These are phyloP conservation scores for Selenicereus undatus DNA, from an alignment of 148 eudicot species.

Conservation along the genomic window DNA sequence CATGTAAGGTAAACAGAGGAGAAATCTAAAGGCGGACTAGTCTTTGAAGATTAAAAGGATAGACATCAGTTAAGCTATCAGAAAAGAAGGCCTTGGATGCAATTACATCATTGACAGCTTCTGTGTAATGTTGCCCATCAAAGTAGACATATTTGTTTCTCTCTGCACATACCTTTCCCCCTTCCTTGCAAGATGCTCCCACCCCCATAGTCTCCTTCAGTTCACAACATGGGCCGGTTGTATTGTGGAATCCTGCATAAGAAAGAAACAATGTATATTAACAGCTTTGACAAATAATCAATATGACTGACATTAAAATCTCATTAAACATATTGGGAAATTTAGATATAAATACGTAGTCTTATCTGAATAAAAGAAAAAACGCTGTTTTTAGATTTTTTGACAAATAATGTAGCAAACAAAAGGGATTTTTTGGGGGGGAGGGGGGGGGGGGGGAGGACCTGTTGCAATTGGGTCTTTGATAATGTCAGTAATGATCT, in stretches of 20 bases:
- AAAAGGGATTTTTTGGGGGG: background rate
- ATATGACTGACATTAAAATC: background rate
- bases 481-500: conserved; percentile 31
- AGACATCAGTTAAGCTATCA: conserved; percentile 8
- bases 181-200: conserved; percentile 17
- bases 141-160: conserved; percentile 28
- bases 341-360: background rate
- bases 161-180: conserved; percentile 23
- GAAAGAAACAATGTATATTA: background rate
- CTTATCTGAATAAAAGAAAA: background rate
- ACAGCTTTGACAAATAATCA: background rate
- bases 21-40: conserved; percentile 17
- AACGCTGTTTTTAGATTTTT: background rate
- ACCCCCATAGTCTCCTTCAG: background rate
- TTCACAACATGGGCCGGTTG: conserved; percentile 30
- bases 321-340: no score
- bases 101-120: conserved; percentile 26
- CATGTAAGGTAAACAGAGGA: background rate
- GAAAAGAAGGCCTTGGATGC: conserved; percentile 32
- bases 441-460: background rate
- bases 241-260: conserved; percentile 27
- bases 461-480: conserved; percentile 26
- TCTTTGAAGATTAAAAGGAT: conserved; percentile 28
- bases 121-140: conserved; percentile 36
- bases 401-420: background rate